Conservation (phyloP, 75 land plant genomes). For the Sequoiadendron giganteum region DNA sequence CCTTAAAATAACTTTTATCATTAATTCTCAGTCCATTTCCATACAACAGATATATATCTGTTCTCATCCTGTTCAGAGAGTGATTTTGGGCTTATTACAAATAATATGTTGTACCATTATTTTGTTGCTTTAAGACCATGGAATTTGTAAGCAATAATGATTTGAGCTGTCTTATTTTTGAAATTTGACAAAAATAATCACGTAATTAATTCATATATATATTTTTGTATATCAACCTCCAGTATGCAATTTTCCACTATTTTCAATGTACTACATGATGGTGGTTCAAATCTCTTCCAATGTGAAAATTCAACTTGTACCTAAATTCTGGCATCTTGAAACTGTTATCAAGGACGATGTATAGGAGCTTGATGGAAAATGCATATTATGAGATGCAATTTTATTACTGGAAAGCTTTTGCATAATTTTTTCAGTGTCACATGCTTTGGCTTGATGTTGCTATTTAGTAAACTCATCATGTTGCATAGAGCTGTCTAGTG, state of each 20-base stretch:
- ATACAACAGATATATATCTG: background rate
- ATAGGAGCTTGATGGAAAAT: background rate
- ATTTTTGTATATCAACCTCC: background rate
- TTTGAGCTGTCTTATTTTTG: background rate
- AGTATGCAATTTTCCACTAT: background rate
- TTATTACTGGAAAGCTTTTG: background rate
- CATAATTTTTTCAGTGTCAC: background rate
- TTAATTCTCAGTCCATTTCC: background rate
- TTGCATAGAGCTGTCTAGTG: background rate
- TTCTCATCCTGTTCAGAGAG: background rate
- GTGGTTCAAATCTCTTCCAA: background rate
- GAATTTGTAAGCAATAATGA: background rate
- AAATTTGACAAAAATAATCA: background rate
- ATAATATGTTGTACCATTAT: background rate
- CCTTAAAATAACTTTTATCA: too few relatives aligned
- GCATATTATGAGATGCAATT: background rate
- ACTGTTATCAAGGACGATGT: background rate
- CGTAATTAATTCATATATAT: background rate
- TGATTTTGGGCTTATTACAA: background rate
- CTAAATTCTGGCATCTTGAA: background rate
- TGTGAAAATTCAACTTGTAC: background rate
- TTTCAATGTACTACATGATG: background rate
- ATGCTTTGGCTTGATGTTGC: constrained; percentile 1
- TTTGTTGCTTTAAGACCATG: background rate
- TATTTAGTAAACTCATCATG: background rate